Percentiles rank a stretch among this genome's conserved stretches.
Conservation (phyloP, 2,329 filamentous ascomycete species). For the Hortaea sp. region DNA sequence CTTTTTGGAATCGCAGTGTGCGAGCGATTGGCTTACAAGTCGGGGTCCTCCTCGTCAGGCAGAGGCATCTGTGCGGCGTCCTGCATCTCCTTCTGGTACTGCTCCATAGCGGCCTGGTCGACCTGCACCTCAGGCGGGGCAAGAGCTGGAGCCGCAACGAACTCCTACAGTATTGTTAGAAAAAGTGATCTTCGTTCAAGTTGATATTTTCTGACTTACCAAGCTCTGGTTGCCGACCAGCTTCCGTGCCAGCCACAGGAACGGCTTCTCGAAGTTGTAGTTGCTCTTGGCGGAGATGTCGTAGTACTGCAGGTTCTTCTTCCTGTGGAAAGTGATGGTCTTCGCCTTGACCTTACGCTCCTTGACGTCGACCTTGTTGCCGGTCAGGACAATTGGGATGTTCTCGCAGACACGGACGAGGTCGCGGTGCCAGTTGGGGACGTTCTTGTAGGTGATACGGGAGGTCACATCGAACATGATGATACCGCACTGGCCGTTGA, state of each 20-base stretch:
- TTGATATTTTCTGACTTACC: conserved; percentile 44
- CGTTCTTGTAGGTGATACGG: conserved; percentile 99
- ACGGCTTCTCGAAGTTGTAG: conserved; percentile 99
- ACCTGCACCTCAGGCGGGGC: conserved; percentile 87
- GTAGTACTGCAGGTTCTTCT: conserved; percentile 99
- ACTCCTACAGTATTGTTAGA: conserved; percentile 55
- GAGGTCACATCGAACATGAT: conserved; percentile 99
- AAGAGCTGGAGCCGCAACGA: conserved; percentile 88
- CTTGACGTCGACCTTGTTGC: conserved; percentile 99
- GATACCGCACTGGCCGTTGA: conserved; percentile 99
- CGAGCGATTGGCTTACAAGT: conserved; percentile 34
- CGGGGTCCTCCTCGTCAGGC: conserved; percentile 84
- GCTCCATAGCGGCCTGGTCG: conserved; percentile 67
- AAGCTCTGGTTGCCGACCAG: conserved; percentile 85
- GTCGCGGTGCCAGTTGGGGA: conserved; percentile 99
- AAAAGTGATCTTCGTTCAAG: background rate
- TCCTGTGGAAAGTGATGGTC: conserved; percentile 99
- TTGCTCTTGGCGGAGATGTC: conserved; percentile 99
- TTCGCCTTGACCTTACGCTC: conserved; percentile 99
- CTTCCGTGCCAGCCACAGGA: conserved; percentile 98
- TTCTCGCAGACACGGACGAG: conserved; percentile 98
- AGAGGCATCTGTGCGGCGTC: conserved; percentile 73
- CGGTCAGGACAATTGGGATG: conserved; percentile 94
- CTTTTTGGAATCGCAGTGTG: background rate
- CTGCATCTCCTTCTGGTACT: conserved; percentile 85